These are phyloP conservation scores for Abrus pulchellus DNA, from an alignment of 306 rosid species.

Conservation along the genomic window DNA sequence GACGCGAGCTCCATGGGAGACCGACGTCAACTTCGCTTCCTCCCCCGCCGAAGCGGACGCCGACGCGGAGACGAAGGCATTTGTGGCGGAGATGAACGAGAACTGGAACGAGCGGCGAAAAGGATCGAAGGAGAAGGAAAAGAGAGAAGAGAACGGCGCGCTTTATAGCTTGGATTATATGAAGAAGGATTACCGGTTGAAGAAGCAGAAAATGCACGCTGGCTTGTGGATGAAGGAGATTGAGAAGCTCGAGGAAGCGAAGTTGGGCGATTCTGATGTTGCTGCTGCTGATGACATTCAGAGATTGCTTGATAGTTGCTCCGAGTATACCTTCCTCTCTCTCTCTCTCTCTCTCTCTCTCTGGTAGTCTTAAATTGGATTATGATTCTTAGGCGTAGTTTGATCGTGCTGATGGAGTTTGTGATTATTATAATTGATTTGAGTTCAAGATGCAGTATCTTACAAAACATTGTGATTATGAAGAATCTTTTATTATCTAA, in stretches of 20 bases:
- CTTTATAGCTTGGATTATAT: constrained; percentile 80
- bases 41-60: constrained; percentile 25
- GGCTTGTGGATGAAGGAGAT: constrained; percentile 95
- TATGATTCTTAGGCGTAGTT: not conserved
- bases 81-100: constrained; percentile 90
- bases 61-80: constrained; percentile 84
- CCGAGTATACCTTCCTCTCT: constrained; percentile 61
- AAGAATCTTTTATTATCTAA: not conserved
- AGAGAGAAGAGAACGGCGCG: constrained; percentile 51
- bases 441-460: not conserved
- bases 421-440: constrained; percentile 1
- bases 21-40: constrained; percentile 71
- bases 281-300: constrained; percentile 77
- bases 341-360: not conserved
- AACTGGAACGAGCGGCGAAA: constrained; percentile 81
- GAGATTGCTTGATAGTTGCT: constrained; percentile 87
- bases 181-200: constrained; percentile 89
- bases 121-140: constrained; percentile 59
- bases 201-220: constrained; percentile 90
- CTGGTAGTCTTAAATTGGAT: not conserved
- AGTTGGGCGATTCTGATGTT: constrained; percentile 59
- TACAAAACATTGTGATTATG: not conserved
- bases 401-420: not conserved
- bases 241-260: constrained; percentile 89
- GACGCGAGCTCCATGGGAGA: constrained; percentile 82